Evolutionary conservation across 139 green algal genomes (phyloP).

Genomic region (Coelastrella sp.): DNA sequence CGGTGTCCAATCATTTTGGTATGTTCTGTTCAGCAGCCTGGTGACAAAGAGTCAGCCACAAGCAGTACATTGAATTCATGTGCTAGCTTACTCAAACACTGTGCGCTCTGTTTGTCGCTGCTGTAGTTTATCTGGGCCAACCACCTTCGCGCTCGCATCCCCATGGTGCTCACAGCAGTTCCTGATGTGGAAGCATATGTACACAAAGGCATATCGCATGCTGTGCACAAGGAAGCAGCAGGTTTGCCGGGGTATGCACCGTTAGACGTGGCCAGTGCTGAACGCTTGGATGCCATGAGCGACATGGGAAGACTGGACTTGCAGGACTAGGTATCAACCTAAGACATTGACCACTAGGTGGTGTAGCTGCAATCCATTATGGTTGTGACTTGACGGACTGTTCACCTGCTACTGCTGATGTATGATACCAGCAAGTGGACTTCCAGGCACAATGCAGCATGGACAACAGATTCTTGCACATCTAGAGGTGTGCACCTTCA

Average conservation of each 20-base stretch:
- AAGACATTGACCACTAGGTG: no score
- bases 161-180: conserved; percentile 24
- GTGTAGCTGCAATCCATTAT: no score
- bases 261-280: not conserved
- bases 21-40: no score
- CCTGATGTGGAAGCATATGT: conserved; percentile 20
- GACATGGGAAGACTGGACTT: not conserved
- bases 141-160: conserved; percentile 31
- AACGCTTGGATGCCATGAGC: conserved; percentile 40
- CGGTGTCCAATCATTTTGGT: no score
- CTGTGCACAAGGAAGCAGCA: not conserved
- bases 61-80: not conserved
- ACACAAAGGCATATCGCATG: conserved; percentile 4
- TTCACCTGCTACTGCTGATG: no score
- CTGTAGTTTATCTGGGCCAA: conserved; percentile 46
- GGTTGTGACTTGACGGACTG: no score
- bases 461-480: no score
- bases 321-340: no score
- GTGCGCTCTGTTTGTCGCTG: not conserved
- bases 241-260: conserved; percentile 23
- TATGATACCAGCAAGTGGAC: no score
- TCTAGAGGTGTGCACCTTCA: no score
- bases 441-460: no score
- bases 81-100: not conserved
- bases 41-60: no score